Conservation (phyloP, 2,329 filamentous ascomycete genomes). For the Aspergillus arachidicola region DNA sequence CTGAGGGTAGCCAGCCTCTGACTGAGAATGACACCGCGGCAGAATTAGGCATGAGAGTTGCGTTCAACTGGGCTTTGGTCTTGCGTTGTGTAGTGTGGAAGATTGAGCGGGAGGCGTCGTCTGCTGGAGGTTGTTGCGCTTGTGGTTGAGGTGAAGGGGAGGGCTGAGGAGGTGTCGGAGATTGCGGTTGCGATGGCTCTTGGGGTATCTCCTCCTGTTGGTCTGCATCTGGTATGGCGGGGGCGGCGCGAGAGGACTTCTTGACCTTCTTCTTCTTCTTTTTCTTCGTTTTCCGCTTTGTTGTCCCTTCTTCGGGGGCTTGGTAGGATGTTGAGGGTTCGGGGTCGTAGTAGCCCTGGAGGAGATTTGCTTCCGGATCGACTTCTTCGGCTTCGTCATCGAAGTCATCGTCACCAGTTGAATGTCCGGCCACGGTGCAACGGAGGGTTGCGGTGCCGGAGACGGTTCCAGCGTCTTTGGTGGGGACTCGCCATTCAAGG, state of each 20-base stretch:
- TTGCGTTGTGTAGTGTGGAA: constrained; percentile 32
- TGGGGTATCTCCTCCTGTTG: not conserved
- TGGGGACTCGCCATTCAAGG: constrained; percentile 81
- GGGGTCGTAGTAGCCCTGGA: constrained; percentile 51
- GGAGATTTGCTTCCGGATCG: constrained; percentile 41
- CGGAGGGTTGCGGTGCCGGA: constrained; percentile 72
- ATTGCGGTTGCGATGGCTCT: constrained; percentile 11
- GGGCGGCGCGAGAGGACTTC: constrained; percentile 29
- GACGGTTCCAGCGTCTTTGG: constrained; percentile 72
- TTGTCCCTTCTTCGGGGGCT: constrained; percentile 27
- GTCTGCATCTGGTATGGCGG: not conserved
- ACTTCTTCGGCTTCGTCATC: constrained; percentile 43
- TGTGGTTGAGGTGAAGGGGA: constrained; percentile 20
- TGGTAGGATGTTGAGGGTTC: constrained; percentile 38
- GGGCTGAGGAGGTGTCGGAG: constrained; percentile 13
- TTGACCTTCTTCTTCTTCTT: constrained; percentile 40
- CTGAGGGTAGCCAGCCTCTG: constrained; percentile 66
- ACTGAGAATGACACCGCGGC: constrained; percentile 68
- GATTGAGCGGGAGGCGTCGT: constrained; percentile 25
- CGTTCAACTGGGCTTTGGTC: constrained; percentile 63
- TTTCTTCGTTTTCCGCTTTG: constrained; percentile 39
- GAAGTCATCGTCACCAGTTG: constrained; percentile 51
- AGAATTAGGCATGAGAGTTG: constrained; percentile 77
- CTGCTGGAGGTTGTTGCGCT: constrained; percentile 22
- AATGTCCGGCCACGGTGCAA: constrained; percentile 75